Evolutionary conservation across 2,329 filamentous ascomycete species (phyloP).

Genomic region (Hymenoscyphus albidus): DNA sequence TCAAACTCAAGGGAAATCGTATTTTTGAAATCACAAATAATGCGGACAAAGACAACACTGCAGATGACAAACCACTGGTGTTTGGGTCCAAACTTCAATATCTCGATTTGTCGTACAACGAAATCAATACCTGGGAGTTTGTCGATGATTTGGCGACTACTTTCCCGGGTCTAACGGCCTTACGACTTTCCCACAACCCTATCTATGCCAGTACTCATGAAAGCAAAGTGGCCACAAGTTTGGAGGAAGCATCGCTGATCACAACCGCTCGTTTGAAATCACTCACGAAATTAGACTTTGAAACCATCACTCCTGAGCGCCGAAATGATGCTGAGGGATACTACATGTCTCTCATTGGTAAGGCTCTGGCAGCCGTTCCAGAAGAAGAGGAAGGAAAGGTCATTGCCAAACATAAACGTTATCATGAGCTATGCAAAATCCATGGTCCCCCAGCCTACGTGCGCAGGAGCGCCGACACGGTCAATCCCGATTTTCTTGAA

Average conservation of each 20-base stretch:
- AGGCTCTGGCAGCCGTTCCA: conserved; percentile 62
- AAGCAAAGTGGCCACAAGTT: conserved; percentile 42
- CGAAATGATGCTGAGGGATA: conserved; percentile 88
- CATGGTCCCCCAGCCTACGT: conserved; percentile 69
- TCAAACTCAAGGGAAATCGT: conserved; percentile 74
- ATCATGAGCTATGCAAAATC: conserved; percentile 65
- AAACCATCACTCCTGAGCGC: conserved; percentile 66
- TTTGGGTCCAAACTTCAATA: conserved; percentile 40
- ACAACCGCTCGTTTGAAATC: conserved; percentile 69
- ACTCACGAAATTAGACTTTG: conserved; percentile 70
- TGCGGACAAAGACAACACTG: background rate
- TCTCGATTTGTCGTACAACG: conserved; percentile 71
- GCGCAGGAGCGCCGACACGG: conserved; percentile 42
- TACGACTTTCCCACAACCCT: conserved; percentile 84
- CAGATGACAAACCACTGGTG: conserved; percentile 1
- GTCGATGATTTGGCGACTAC: conserved; percentile 62
- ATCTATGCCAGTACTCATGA: conserved; percentile 54
- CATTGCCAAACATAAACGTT: conserved; percentile 65
- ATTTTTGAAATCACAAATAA: conserved; percentile 56
- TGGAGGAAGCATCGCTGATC: conserved; percentile 86
- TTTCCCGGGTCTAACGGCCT: conserved; percentile 69
- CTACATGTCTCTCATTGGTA: conserved; percentile 80
- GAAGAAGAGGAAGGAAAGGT: conserved; percentile 52
- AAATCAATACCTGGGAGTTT: conserved; percentile 66
- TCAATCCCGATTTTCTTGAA: conserved; percentile 78